Evolutionary conservation across 805 yeast species (phyloP).

Genomic region (Lachancea dasiensis): DNA sequence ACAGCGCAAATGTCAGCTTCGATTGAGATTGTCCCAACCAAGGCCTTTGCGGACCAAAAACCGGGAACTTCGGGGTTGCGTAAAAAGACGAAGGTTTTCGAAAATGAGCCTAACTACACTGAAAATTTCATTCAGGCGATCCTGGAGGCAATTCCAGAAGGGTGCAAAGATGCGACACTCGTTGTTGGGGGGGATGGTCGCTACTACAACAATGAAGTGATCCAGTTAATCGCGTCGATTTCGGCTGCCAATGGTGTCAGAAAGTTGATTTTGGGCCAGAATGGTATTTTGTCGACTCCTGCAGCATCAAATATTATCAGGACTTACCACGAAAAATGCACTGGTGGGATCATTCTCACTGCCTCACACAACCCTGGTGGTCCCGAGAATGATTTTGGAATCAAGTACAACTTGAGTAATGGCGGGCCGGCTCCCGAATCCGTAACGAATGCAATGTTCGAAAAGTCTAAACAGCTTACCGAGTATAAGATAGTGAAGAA

Average conservation of each 20-base stretch:
- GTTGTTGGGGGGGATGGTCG: conserved; percentile 98
- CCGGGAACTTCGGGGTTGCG: conserved; percentile 98
- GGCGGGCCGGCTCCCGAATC: conserved; percentile 99
- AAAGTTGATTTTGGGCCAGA: conserved; percentile 78
- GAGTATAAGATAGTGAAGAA: conserved; percentile 54
- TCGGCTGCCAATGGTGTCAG: conserved; percentile 89
- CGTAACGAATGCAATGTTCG: conserved; percentile 84
- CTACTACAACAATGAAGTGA: conserved; percentile 75
- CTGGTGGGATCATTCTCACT: conserved; percentile 94
- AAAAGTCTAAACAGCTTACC: conserved; percentile 51
- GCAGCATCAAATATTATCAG: conserved; percentile 94
- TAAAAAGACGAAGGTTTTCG: conserved; percentile 82
- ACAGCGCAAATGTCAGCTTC: conserved; percentile 20
- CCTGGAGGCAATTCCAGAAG: conserved; percentile 85
- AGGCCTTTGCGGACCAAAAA: conserved; percentile 82
- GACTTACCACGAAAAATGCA: conserved; percentile 49
- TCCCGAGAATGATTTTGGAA: conserved; percentile 85
- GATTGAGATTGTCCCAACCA: conserved; percentile 47
- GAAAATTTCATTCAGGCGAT: conserved; percentile 92
- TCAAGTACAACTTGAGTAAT: conserved; percentile 87
- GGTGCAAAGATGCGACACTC: conserved; percentile 61
- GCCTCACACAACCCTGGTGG: conserved; percentile 99
- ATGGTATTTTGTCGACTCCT: conserved; percentile 89
- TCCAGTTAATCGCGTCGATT: conserved; percentile 74
- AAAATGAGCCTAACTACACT: conserved; percentile 65